Conservation (phyloP, 2,329 filamentous ascomycete species). For the Colletotrichum melonis region DNA sequence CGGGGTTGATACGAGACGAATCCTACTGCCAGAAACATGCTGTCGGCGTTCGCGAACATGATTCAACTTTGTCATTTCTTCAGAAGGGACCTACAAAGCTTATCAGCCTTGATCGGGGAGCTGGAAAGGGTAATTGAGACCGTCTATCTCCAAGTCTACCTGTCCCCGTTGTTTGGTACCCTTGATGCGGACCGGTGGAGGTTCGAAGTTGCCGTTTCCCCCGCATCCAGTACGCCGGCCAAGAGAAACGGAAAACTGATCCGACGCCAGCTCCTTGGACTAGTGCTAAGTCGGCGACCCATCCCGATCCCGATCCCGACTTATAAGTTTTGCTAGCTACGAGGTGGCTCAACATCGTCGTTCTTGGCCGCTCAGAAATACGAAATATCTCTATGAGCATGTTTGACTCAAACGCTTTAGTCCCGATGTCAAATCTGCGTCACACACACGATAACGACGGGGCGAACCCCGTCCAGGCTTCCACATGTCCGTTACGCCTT, state of each 20-base stretch:
- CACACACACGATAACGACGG: conserved; percentile 4
- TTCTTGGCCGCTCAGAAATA: conserved; percentile 10
- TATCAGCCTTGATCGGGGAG: conserved; percentile 9
- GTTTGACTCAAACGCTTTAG: conserved; percentile 15
- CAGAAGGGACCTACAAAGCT: background rate
- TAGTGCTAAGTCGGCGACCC: background rate
- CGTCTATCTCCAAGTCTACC: background rate
- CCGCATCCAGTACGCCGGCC: conserved; percentile 12
- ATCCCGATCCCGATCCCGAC: conserved; percentile 29
- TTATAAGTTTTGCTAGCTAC: background rate
- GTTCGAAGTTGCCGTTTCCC: background rate
- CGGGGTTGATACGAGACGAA: background rate
- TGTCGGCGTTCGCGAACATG: background rate
- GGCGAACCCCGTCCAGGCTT: background rate
- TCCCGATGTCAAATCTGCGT: background rate
- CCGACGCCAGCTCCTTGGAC: conserved; percentile 7
- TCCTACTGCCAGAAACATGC: conserved; percentile 2
- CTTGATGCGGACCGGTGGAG: conserved; percentile 9
- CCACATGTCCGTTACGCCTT: background rate
- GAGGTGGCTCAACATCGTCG: background rate
- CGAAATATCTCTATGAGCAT: background rate
- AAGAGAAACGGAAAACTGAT: conserved; percentile 10
- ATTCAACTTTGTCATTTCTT: background rate
- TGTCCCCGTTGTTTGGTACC: conserved; percentile 8
- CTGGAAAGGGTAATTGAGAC: background rate